These are phyloP conservation scores for Domatiomyces catenatus DNA, from an alignment of 2,329 filamentous ascomycete genomes.

Conservation along the genomic window DNA sequence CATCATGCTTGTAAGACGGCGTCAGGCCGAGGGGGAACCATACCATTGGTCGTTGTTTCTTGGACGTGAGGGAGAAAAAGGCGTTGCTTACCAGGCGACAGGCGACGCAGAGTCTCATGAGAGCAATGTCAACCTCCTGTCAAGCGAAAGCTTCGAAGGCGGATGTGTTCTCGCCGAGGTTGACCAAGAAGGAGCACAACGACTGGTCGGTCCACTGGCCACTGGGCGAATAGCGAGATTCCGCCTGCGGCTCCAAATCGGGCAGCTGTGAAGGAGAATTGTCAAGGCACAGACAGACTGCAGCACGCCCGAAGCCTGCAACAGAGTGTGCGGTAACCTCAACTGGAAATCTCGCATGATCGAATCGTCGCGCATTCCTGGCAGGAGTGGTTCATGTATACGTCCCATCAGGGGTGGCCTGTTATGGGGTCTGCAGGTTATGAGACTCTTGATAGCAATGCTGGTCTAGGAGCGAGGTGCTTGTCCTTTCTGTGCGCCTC, in stretches of 20 bases:
- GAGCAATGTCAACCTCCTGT: background rate
- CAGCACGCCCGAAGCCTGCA: background rate
- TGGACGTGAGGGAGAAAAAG: too few species aligned
- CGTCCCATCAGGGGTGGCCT: too few species aligned
- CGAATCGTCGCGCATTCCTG: too few species aligned
- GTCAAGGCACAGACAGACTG: background rate
- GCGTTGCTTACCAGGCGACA: background rate
- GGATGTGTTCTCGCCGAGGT: background rate
- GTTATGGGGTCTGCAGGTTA: too few species aligned
- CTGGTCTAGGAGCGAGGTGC: too few species aligned
- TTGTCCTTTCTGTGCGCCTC: too few species aligned
- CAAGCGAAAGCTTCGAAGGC: background rate
- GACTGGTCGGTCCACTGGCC: too few species aligned
- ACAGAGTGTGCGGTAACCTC: background rate
- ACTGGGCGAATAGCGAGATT: background rate
- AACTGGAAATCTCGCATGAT: too few species aligned
- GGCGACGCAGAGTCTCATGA: background rate
- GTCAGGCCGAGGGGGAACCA: too few species aligned
- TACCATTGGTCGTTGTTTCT: background rate
- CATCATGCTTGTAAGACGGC: too few species aligned
- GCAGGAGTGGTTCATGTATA: too few species aligned
- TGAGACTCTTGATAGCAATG: too few species aligned
- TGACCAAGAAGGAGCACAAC: background rate
- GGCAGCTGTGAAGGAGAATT: background rate
- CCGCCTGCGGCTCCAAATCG: background rate